Conservation (phyloP, 2,329 filamentous ascomycete species). For the Exophiala lecanii-corni region DNA sequence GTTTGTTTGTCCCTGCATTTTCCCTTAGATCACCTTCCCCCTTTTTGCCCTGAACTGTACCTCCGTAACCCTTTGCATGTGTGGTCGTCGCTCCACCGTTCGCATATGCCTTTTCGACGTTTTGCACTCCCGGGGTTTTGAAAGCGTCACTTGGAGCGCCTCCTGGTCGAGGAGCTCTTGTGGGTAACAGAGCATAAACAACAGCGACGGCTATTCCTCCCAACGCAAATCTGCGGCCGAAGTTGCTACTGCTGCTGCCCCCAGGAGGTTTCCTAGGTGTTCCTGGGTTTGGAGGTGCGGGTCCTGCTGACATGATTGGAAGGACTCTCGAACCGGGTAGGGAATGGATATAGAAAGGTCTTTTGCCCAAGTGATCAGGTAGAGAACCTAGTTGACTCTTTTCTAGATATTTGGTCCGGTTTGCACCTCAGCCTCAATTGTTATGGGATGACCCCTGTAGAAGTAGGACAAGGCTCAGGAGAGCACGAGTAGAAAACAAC, state of each 20-base stretch:
- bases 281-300: constrained; percentile 12
- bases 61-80: constrained; percentile 24
- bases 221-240: constrained; percentile 9
- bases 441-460: no score
- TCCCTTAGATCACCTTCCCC: constrained; percentile 14
- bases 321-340: no score
- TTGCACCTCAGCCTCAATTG: no score
- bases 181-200: constrained; percentile 11
- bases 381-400: no score
- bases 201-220: constrained; percentile 9
- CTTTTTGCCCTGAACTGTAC: constrained; percentile 21
- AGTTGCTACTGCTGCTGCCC: background rate
- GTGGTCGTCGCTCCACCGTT: constrained; percentile 23
- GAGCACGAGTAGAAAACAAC: no score
- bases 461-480: no score
- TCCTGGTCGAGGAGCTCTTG: constrained; percentile 8
- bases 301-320: constrained; percentile 9
- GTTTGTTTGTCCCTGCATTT: constrained; percentile 9
- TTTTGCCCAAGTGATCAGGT: no score
- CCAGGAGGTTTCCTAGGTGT: constrained; percentile 5
- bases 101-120: constrained; percentile 24
- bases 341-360: background rate
- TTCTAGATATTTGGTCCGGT: no score
- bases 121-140: constrained; percentile 20
- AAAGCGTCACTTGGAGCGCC: constrained; percentile 8